A percentile compares a stretch with the other conserved stretches of the same genome.
Evolutionary conservation across 1,139 yeast species (phyloP).

Genomic region (Blastobotrys elegans): DNA sequence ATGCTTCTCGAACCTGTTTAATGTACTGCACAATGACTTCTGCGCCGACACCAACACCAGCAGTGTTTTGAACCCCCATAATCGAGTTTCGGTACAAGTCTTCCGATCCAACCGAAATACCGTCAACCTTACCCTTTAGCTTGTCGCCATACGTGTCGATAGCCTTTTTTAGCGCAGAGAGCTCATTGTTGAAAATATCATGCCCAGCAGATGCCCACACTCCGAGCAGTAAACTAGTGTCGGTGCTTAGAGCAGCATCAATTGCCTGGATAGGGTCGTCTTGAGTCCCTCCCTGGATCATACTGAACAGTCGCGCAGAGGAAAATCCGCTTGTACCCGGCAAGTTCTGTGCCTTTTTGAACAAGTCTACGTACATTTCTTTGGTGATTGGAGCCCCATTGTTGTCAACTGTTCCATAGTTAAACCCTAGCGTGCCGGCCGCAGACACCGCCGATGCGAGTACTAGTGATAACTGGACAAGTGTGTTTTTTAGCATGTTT

Average conservation of each 20-base stretch:
- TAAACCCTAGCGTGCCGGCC: slow-evolving; percentile 20
- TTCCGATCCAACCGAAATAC: slow-evolving; percentile 84
- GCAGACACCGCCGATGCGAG: no score
- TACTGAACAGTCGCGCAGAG: slow-evolving; percentile 25
- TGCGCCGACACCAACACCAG: slow-evolving; percentile 54
- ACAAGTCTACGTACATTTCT: slow-evolving; percentile 27
- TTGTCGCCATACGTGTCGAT: slow-evolving; percentile 22
- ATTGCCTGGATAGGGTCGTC: slow-evolving; percentile 29
- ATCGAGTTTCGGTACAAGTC: slow-evolving; percentile 68
- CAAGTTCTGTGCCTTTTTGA: slow-evolving; percentile 20
- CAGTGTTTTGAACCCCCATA: slow-evolving; percentile 26
- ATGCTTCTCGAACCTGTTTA: slow-evolving; percentile 49
- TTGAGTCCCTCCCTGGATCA: slow-evolving; percentile 27
- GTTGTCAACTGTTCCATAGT: slow-evolving; percentile 24
- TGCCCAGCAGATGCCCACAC: slow-evolving; percentile 33
- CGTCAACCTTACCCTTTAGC: slow-evolving; percentile 43
- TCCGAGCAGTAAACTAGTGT: slow-evolving; percentile 29
- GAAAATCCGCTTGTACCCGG: slow-evolving; percentile 18
- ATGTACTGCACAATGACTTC: slow-evolving; percentile 60
- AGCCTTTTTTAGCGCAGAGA: slow-evolving; percentile 28
- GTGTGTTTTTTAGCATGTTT: no score
- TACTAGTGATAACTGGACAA: no score
- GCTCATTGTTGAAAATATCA: slow-evolving; percentile 29
- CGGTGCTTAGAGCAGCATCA: slow-evolving; percentile 32
- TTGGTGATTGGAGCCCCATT: slow-evolving; percentile 21